Conservation (phyloP, 2,329 filamentous ascomycete genomes). For the Aureobasidium zeae region DNA sequence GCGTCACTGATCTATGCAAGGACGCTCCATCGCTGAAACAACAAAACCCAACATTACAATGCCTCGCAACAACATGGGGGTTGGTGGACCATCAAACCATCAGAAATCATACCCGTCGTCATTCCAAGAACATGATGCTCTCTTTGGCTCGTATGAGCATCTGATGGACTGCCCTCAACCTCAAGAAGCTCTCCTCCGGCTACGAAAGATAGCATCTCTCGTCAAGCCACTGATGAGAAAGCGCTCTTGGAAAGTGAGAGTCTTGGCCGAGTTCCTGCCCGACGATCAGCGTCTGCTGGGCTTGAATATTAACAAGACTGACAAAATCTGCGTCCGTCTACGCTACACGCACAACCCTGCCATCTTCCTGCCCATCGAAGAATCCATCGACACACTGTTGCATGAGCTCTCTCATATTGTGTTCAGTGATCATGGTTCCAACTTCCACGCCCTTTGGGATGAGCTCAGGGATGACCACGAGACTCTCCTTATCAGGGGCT, state of each 20-base stretch:
- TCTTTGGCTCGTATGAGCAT: slow-evolving; percentile 43
- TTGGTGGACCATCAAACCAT: slow-evolving; percentile 26
- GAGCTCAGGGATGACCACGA: slow-evolving; percentile 80
- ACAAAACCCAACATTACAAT: not conserved
- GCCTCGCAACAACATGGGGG: slow-evolving; percentile 9
- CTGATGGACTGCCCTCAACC: slow-evolving; percentile 36
- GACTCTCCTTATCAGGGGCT: slow-evolving; percentile 67
- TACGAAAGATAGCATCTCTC: slow-evolving; percentile 74
- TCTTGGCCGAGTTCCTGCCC: slow-evolving; percentile 80
- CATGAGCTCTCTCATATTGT: slow-evolving; percentile 89
- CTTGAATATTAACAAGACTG: slow-evolving; percentile 66
- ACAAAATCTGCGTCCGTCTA: slow-evolving; percentile 73
- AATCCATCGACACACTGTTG: slow-evolving; percentile 81
- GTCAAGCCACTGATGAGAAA: slow-evolving; percentile 95
- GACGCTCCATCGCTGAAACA: not conserved
- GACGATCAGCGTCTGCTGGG: slow-evolving; percentile 63
- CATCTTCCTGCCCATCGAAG: slow-evolving; percentile 71
- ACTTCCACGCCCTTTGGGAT: slow-evolving; percentile 82
- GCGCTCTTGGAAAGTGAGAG: slow-evolving; percentile 66
- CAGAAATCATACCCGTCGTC: slow-evolving; percentile 27
- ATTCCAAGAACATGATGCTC: slow-evolving; percentile 39
- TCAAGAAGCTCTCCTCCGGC: slow-evolving; percentile 44
- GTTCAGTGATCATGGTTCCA: slow-evolving; percentile 69
- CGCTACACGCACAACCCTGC: slow-evolving; percentile 64
- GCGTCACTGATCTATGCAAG: not conserved